These are phyloP conservation scores for Boletus mariae DNA, from an alignment of 1,284 basidiomycete genomes.

Conservation along the genomic window DNA sequence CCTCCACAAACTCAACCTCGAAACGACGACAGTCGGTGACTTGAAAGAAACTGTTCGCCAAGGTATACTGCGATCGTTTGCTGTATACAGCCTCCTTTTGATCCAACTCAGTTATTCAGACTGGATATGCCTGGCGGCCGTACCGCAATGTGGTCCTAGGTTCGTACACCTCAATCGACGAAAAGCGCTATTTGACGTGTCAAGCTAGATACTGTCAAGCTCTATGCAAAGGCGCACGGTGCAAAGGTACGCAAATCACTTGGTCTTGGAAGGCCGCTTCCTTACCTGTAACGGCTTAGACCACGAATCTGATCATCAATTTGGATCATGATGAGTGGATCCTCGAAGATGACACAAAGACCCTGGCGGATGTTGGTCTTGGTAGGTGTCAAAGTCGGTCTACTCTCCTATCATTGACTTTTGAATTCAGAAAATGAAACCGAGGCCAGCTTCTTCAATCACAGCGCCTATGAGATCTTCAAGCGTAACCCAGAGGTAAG, in stretches of 20 bases:
- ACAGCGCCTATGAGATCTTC: slow-evolving; percentile 73
- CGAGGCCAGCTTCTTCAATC: slow-evolving; percentile 88
- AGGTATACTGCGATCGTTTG: slow-evolving; percentile 41
- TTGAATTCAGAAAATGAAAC: slow-evolving; percentile 85
- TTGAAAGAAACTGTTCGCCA: slow-evolving; percentile 70
- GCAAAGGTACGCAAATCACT: slow-evolving; percentile 61
- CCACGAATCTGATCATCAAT: slow-evolving; percentile 93
- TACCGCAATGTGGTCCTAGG: slow-evolving; percentile 73
- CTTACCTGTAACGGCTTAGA: slow-evolving; percentile 46
- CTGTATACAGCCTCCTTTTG: neutral
- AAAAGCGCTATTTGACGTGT: slow-evolving; percentile 1
- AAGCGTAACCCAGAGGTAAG: slow-evolving; percentile 76
- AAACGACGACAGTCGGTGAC: slow-evolving; percentile 68
- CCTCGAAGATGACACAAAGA: slow-evolving; percentile 61
- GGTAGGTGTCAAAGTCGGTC: slow-evolving; percentile 46
- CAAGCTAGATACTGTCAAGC: slow-evolving; percentile 82
- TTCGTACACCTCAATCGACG: slow-evolving; percentile 31
- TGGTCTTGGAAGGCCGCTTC: neutral
- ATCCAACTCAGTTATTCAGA: slow-evolving; percentile 57
- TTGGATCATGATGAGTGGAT: slow-evolving; percentile 94
- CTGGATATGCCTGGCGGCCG: slow-evolving; percentile 79
- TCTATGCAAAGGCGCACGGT: slow-evolving; percentile 93
- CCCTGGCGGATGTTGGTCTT: slow-evolving; percentile 66
- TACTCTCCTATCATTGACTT: slow-evolving; percentile 2
- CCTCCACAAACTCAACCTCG: slow-evolving; percentile 78